Percentiles rank a stretch among this genome's conserved stretches.
These are phyloP conservation scores for Guadua angustifolia DNA, from an alignment of 176 grass and related monocot genomes.

Conservation along the genomic window DNA sequence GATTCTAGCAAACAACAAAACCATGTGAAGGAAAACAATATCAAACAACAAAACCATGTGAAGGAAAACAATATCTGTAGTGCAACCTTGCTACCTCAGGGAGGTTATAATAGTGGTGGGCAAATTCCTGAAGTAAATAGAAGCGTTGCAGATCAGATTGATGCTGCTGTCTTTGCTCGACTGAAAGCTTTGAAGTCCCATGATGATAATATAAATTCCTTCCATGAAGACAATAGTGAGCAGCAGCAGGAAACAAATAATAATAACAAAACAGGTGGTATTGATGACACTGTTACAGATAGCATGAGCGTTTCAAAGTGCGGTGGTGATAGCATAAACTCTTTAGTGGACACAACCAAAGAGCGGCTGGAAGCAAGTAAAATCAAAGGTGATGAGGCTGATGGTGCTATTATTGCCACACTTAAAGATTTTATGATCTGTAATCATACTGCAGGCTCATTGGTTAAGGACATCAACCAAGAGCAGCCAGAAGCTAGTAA, in stretches of 20 bases:
- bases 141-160: background rate
- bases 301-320: background rate
- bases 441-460: constrained; percentile 10
- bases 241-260: constrained; percentile 37
- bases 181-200: constrained; percentile 42
- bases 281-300: constrained; percentile 16
- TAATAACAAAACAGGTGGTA: constrained; percentile 9
- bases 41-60: constrained; percentile 36
- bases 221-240: background rate
- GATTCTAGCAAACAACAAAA: constrained; percentile 42
- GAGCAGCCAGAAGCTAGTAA: constrained; percentile 24
- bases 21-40: constrained; percentile 24
- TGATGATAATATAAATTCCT: constrained; percentile 30
- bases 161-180: constrained; percentile 51
- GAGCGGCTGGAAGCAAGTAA: constrained; percentile 23
- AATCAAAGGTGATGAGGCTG: constrained; percentile 22
- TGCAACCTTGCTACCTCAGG: constrained; percentile 8
- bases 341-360: constrained; percentile 12
- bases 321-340: constrained; percentile 22
- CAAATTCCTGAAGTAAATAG: constrained; percentile 19
- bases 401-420: constrained; percentile 7
- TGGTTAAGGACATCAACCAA: background rate
- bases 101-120: background rate
- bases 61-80: constrained; percentile 25
- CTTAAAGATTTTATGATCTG: constrained; percentile 15